Base-by-base conservation (phyloP, 768 basidiomycete species). In the Xerocomus potaroensis region DNA sequence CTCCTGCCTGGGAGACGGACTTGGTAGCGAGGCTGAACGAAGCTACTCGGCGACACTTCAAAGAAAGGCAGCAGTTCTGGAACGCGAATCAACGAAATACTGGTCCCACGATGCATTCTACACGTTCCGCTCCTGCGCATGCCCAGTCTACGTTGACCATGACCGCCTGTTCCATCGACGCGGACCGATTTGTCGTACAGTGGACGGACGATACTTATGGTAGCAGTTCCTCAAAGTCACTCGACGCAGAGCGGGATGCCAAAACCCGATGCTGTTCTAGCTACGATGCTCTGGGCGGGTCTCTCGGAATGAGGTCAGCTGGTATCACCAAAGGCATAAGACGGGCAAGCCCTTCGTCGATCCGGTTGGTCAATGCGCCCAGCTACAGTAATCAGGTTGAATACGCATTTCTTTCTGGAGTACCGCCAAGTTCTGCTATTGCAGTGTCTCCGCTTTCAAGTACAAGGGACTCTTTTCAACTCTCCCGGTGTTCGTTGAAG, bases 1-100 rank as follows among this genome's bases (percentile, higher is more conserved):
- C 66, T 11, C 64, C 64, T 23, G 15, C 48, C n/a, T 67, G 66
- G 64, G 64, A 65, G 47, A 62, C 59, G 2, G 43, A 24, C 11
- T 36, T 56, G 31, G 44, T 43, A n/a, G 51, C 59, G 14, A 53
- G 43, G 14, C 26, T 61, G 35, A 41, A 50, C 42, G 32, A 24
- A 2, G 40, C 43, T 12, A 9, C 40, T 24, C 50, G 54, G 49
- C 44, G 51, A 21, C 45, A 38, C n/a, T n/a, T n/a, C 26, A 39
- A 22, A 19, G 51, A 35, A 30, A 32, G 26, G 11, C 46, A 31
- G 21, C 31, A 32, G 21, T 38, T 50, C 32, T 48, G 47, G 1
- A 51, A 49, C 19, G 40, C 15, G 33, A 47, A 57, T 42, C 53
- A 23, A 18, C 24, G 48, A 1, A 53, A 51, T 7, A 49, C 43